These are phyloP conservation scores for Agaricus sinodeliciosus DNA, from an alignment of 768 basidiomycete species.

Conservation along the genomic window DNA sequence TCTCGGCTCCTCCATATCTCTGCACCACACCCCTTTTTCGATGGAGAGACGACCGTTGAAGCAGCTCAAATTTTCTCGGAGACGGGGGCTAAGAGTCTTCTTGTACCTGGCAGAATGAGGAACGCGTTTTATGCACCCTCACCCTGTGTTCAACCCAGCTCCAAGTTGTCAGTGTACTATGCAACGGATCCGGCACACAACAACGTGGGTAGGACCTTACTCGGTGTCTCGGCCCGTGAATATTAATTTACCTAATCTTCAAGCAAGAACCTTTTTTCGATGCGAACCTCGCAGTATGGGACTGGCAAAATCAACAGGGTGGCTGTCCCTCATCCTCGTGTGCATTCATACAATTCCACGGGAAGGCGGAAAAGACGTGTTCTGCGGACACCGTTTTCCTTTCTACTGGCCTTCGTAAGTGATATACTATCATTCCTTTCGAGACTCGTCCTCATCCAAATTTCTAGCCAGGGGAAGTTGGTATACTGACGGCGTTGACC, in stretches of 20 bases:
- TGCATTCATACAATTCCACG: slow-evolving; percentile 43
- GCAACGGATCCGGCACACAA: slow-evolving; percentile 44
- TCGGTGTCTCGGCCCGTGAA: too few relatives aligned
- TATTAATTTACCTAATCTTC: background rate
- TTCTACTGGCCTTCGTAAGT: slow-evolving; percentile 37
- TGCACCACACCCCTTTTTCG: slow-evolving; percentile 39
- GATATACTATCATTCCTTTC: background rate
- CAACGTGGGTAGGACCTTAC: slow-evolving; percentile 20
- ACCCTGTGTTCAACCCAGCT: slow-evolving; percentile 22
- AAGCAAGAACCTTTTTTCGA: slow-evolving; percentile 40
- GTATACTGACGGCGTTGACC: slow-evolving; percentile 28
- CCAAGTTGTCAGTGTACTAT: slow-evolving; percentile 23
- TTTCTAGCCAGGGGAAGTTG: slow-evolving; percentile 22
- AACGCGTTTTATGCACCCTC: slow-evolving; percentile 26
- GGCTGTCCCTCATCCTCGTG: slow-evolving; percentile 35
- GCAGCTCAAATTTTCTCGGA: slow-evolving; percentile 32
- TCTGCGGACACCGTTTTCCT: slow-evolving; percentile 34
- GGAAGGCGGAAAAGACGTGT: slow-evolving; percentile 34
- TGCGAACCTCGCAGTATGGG: slow-evolving; percentile 28
- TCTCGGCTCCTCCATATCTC: slow-evolving; percentile 32
- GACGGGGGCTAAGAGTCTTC: slow-evolving; percentile 33
- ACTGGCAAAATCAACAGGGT: slow-evolving; percentile 30
- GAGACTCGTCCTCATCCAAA: background rate
- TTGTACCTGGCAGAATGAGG: slow-evolving; percentile 34
- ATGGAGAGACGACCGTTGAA: slow-evolving; percentile 31